Percentiles rank a stretch among this genome's conserved stretches.
Evolutionary conservation across 2,329 filamentous ascomycete species (phyloP).

Genomic region (Hansfordia pulvinata): DNA sequence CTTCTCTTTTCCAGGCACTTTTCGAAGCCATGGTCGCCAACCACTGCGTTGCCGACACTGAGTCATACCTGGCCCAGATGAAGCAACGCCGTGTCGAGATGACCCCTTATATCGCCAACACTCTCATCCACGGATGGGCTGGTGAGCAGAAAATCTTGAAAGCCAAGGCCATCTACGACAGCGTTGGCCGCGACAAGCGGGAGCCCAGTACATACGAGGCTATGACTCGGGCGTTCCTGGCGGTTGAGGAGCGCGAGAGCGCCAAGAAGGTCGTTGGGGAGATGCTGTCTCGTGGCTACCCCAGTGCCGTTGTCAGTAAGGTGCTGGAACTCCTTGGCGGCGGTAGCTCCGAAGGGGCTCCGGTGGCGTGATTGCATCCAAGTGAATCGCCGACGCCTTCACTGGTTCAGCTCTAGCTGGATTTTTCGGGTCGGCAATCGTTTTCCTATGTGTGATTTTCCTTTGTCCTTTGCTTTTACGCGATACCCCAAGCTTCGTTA

Average conservation of each 20-base stretch:
- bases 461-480: too few species aligned
- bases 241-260: constrained; percentile 63
- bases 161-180: constrained; percentile 65
- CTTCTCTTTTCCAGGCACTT: constrained; percentile 90
- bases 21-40: constrained; percentile 97
- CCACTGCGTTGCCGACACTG: constrained; percentile 65
- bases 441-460: too few species aligned
- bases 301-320: constrained; percentile 82
- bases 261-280: constrained; percentile 75
- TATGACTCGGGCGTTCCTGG: constrained; percentile 88
- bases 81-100: constrained; percentile 58
- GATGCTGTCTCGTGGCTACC: constrained; percentile 84
- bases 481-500: too few species aligned
- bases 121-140: constrained; percentile 93
- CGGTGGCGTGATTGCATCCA: constrained; percentile 7
- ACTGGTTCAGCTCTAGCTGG: too few species aligned
- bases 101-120: constrained; percentile 97
- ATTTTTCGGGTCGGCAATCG: too few species aligned
- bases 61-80: constrained; percentile 67
- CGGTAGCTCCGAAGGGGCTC: constrained; percentile 26
- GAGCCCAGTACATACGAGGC: constrained; percentile 98
- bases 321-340: constrained; percentile 77
- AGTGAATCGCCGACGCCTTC: background rate
- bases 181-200: constrained; percentile 63
- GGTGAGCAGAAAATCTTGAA: constrained; percentile 68